These are phyloP conservation scores for Anthostomella pinea DNA, from an alignment of 2,329 filamentous ascomycete genomes.

Conservation along the genomic window DNA sequence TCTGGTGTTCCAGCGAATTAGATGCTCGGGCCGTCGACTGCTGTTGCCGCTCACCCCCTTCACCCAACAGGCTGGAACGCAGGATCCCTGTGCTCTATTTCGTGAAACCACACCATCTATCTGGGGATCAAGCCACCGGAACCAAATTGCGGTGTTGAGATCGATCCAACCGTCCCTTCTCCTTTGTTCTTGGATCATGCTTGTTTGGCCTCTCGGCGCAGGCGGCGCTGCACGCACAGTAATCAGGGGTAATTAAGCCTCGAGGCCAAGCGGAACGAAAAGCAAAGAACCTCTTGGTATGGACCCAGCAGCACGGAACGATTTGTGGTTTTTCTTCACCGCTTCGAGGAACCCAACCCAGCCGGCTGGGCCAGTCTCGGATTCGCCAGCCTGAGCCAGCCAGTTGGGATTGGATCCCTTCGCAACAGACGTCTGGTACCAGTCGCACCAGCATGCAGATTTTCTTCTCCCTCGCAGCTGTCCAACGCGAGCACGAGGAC, in stretches of 20 bases:
- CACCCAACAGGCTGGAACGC: conserved; percentile 28
- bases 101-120: not conserved
- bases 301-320: conserved; percentile 1
- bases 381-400: too few species aligned
- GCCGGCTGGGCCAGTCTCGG: not conserved
- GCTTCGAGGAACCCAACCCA: not conserved
- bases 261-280: too few species aligned
- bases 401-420: too few species aligned
- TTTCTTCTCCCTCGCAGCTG: too few species aligned
- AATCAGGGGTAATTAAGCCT: not conserved
- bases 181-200: too few species aligned
- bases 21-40: too few species aligned
- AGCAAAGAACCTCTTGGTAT: not conserved
- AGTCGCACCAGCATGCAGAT: too few species aligned
- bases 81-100: conserved; percentile 23
- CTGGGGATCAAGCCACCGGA: conserved; percentile 5
- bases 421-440: too few species aligned
- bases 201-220: too few species aligned
- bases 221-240: too few species aligned
- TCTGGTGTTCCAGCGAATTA: not conserved
- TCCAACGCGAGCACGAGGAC: too few species aligned
- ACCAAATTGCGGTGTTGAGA: conserved; percentile 8
- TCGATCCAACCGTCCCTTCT: too few species aligned
- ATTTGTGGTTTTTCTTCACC: not conserved
- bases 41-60: not conserved